Conservation (phyloP, 148 eudicot species). For the Silene conica region DNA sequence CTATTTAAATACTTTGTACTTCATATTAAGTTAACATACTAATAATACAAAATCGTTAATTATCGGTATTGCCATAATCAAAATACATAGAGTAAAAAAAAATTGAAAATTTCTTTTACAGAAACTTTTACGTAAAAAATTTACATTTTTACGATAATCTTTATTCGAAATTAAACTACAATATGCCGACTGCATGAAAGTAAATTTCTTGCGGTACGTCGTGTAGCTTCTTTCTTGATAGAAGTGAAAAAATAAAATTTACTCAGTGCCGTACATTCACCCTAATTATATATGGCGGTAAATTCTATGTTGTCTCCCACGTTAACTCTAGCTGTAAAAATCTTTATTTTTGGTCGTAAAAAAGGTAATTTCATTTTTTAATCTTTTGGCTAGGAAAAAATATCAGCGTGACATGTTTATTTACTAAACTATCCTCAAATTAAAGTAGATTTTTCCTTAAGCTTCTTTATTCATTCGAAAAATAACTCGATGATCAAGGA, state of each 20-base stretch:
- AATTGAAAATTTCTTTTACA: no score
- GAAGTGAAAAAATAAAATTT: conserved; percentile 22
- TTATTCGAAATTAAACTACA: no score
- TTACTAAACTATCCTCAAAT: no score
- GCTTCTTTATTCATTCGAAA: conserved; percentile 1
- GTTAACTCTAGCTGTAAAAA: conserved; percentile 39
- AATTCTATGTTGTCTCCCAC: conserved; percentile 40
- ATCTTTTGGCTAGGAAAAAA: conserved; percentile 7
- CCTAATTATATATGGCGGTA: conserved; percentile 30
- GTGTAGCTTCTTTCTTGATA: conserved; percentile 8
- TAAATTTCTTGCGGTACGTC: neutral
- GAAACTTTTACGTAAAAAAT: no score
- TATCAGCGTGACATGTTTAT: neutral
- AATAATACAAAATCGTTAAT: no score
- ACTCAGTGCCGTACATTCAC: conserved; percentile 20
- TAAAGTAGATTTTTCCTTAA: no score
- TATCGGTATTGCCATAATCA: no score
- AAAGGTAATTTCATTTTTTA: neutral
- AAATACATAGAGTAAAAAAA: no score
- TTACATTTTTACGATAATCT: no score
- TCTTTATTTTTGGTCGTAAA: neutral
- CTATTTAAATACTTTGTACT: no score
- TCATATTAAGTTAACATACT: no score
- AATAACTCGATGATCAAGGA: neutral
- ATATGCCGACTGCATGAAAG: neutral